Base-by-base conservation (phyloP, 2,329 filamentous ascomycete genomes). In the Blastomyces parvus region DNA sequence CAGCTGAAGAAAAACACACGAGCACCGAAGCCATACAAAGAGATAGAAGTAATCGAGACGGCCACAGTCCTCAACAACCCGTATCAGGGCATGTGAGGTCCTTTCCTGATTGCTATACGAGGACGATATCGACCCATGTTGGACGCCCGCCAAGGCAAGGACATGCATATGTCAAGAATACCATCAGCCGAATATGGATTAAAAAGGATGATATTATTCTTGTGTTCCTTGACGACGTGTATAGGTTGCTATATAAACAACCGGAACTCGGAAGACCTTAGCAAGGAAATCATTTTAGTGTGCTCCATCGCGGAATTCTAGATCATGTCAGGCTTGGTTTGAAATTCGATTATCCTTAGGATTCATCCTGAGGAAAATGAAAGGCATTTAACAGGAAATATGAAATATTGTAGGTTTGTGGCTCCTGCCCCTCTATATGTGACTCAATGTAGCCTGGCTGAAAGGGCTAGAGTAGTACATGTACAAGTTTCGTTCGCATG, bases 141-240 rank as follows among this genome's bases (percentile, higher is more conserved):
- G 11, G 55, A n/a, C n/a, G 13, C 8, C n/a, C n/a, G 19, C n/a
- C 22, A 42, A 27, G 30, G 33, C 3, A 58, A 9, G 13, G 55
- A 17, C 36, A 42, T 58, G 55, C 55, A 42, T 17, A 57, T 40
- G 36, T 57, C 30, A 38, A 57, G 55, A 57, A 58, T 58, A 58
- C n/a, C 55, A 58, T 58, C 22, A 42, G 9, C 33, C 9, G 14
- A 58, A 58, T 38, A 22, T 25, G 19, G 33, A 42, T 6, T 6
- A 36, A 22, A 36, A 22, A 48, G 17, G 27, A 36, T n/a, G 7
- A 25, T 11, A 27, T 30, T 22, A 59, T 46, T 27, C 19, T 13
- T 48, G 57, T 48, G 56, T 48, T 36, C 42, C 38, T 46, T 59
- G 42, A n/a, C 17, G 40, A 11, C 3, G 13, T 25, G 48, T 52